Conservation (phyloP, 176 grass and related monocot genomes). For the Miscanthus lutarioriparius region DNA sequence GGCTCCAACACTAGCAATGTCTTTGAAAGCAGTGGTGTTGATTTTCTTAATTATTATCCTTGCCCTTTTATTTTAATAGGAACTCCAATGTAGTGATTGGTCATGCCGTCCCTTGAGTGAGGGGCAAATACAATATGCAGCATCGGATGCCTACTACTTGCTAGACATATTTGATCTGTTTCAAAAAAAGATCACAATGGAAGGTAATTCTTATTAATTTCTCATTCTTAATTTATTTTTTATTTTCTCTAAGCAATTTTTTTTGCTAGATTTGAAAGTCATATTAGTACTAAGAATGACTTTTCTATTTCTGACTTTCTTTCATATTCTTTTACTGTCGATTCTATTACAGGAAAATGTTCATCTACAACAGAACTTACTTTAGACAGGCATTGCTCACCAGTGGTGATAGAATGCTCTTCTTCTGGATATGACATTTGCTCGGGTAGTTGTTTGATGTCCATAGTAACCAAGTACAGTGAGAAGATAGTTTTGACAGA, state of each 20-base stretch:
- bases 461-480: conserved; percentile 45
- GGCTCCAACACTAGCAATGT: background rate
- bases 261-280: background rate
- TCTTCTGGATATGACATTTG: conserved; percentile 28
- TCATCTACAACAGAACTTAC: conserved; percentile 6
- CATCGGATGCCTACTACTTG: conserved; percentile 92
- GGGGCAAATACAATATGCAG: conserved; percentile 94
- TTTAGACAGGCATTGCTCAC: conserved; percentile 24
- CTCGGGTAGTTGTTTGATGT: conserved; percentile 37
- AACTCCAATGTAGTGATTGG: conserved; percentile 99
- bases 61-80: conserved; percentile 43
- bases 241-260: background rate
- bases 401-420: conserved; percentile 15
- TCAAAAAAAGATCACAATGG: conserved; percentile 45
- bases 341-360: conserved; percentile 39
- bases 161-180: conserved; percentile 82
- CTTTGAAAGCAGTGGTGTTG: background rate
- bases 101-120: conserved; percentile 76
- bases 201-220: conserved; percentile 53
- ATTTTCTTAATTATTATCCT: conserved; percentile 12
- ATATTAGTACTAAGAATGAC: background rate
- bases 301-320: no score
- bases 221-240: background rate
- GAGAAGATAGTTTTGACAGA: conserved; percentile 73
- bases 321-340: conserved; percentile 8